Evolutionary conservation across 2,329 filamentous ascomycete genomes (phyloP).

Genomic region (Pyrenochaeta sp.): DNA sequence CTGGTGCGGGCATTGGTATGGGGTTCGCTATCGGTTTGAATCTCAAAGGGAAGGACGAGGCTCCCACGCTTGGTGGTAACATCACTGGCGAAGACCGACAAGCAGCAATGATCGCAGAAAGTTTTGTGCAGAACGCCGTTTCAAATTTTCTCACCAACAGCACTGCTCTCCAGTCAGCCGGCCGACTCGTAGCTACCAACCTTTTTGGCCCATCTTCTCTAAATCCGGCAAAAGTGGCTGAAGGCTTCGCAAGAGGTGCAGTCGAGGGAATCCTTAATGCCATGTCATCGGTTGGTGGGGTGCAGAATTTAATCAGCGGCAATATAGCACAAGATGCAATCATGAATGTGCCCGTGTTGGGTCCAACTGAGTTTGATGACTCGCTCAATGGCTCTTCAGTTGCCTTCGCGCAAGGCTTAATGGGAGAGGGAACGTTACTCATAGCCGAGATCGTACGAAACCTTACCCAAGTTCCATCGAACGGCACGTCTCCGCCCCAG

Average conservation of each 20-base stretch:
- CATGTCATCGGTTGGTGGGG: slow-evolving; percentile 34
- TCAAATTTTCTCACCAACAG: slow-evolving; percentile 36
- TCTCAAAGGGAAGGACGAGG: slow-evolving; percentile 14
- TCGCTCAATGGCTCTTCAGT: slow-evolving; percentile 36
- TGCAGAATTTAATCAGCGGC: slow-evolving; percentile 36
- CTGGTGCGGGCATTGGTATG: slow-evolving; percentile 39
- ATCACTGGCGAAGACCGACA: slow-evolving; percentile 16
- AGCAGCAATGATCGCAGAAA: slow-evolving; percentile 24
- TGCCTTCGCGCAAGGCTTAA: slow-evolving; percentile 34
- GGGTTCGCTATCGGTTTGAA: slow-evolving; percentile 33
- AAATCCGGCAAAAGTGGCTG: slow-evolving; percentile 29
- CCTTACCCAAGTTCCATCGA: slow-evolving; percentile 15
- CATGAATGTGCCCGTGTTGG: slow-evolving; percentile 29
- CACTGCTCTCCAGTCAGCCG: slow-evolving; percentile 17
- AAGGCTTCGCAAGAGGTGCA: slow-evolving; percentile 37
- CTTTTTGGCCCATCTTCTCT: slow-evolving; percentile 21
- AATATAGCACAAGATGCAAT: slow-evolving; percentile 28
- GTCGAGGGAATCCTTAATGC: slow-evolving; percentile 37
- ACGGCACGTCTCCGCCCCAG: neutral
- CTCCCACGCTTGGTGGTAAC: slow-evolving; percentile 10
- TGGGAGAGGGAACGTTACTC: slow-evolving; percentile 35
- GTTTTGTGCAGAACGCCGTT: slow-evolving; percentile 31
- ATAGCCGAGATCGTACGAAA: slow-evolving; percentile 28
- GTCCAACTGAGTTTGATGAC: slow-evolving; percentile 31
- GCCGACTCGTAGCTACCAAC: slow-evolving; percentile 1